These are phyloP conservation scores for Termitomyces sp. DNA, from an alignment of 768 basidiomycete species.

Conservation along the genomic window DNA sequence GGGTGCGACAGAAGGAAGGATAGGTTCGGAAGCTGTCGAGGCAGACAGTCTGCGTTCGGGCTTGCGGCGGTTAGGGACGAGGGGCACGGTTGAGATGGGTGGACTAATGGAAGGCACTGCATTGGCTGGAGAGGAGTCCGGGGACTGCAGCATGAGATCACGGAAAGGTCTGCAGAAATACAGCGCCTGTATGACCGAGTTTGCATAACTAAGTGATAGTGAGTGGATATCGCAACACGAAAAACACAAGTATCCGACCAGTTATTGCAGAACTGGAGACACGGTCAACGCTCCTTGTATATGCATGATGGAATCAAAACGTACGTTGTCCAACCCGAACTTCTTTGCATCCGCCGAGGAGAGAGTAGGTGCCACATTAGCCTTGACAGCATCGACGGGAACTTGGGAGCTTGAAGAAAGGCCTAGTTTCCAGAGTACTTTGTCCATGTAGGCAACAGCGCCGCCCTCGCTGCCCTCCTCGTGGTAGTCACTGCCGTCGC, in stretches of 20 bases:
- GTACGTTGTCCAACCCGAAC: conserved; percentile 95
- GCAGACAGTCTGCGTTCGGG: conserved; percentile 45
- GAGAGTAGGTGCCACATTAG: conserved; percentile 27
- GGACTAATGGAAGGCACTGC: conserved; percentile 16
- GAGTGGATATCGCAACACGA: conserved; percentile 4
- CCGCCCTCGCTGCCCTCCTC: conserved; percentile 9
- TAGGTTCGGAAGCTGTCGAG: conserved; percentile 19
- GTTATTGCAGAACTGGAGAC: conserved; percentile 85
- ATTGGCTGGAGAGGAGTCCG: conserved; percentile 42
- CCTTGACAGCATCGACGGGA: conserved; percentile 21
- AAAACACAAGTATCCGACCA: conserved; percentile 49
- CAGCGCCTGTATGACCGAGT: conserved; percentile 95
- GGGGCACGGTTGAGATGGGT: conserved; percentile 23
- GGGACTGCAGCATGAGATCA: conserved; percentile 74
- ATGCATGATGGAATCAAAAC: conserved; percentile 24
- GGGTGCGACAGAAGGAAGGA: conserved; percentile 29
- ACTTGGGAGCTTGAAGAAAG: conserved; percentile 9
- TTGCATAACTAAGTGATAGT: conserved; percentile 73
- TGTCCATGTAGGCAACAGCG: conserved; percentile 9
- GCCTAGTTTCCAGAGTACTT: conserved; percentile 9
- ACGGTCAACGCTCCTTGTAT: conserved; percentile 5
- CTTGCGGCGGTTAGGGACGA: conserved; percentile 44
- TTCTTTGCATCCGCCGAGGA: conserved; percentile 73
- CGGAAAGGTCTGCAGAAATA: conserved; percentile 95
- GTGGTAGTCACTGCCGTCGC: background rate